Base-by-base conservation (phyloP, 306 rosid species). In the Aeschynomene evenia region DNA sequence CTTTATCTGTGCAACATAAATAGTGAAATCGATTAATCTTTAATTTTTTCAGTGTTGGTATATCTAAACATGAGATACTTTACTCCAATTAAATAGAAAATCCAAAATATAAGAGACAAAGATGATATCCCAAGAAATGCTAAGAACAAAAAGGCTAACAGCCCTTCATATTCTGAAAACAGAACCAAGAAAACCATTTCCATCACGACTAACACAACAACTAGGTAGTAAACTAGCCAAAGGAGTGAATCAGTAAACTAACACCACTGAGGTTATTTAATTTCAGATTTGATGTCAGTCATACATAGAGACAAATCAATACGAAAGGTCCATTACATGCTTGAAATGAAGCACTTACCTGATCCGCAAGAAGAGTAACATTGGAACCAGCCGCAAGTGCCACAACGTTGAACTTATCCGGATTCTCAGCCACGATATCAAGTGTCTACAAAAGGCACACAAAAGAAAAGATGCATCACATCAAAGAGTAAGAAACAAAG, bases 371-470 rank as follows among this genome's bases (percentile, higher is more conserved):
- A 73, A 94, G 97, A 68, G 95, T 84, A n/a, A 94, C 56, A 13
- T 94, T 94, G 31, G 99, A 94, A 71, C 99, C 99, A 69, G 99
- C 97, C 50, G 99, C 99, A 48, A 94, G 88, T 1, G 96, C 99
- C 49, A 88, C 99, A 55, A 94, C 82, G 81, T 69, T 88, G 77
- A 94, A 91, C 65, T 91, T 91, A 37, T 94, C 96, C 1, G 95
- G 99, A 73, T 94, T 88, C 87, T 94, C 99, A 12, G 92, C 97
- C 68, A 94, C 97, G n/a, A 94, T 94, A 75, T 94, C 99, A 73
- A 94, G 79, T 26, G 99, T 94, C 99, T 94, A 84, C 79, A 76
- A 79, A 84, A 61, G 19, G n/a, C n/a, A n/a, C 71, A 84, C 51
- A 68, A 49, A 68, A 62, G 68, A 66, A 75, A 67, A 69, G 39